These are phyloP conservation scores for Aureobasidium sp. DNA, from an alignment of 2,329 filamentous ascomycete species.

Conservation along the genomic window DNA sequence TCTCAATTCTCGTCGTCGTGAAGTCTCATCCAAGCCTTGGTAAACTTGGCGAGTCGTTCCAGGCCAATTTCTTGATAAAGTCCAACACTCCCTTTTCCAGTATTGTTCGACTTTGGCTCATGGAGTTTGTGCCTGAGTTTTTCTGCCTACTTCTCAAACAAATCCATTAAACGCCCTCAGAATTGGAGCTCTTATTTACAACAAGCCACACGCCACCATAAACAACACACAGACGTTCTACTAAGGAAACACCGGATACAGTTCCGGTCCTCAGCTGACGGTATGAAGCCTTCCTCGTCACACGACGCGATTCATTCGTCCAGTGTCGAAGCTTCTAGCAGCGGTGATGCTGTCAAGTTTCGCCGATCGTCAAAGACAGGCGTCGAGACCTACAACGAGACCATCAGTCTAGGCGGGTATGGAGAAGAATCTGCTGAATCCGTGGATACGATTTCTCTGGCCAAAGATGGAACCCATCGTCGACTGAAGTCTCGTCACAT, in stretches of 20 bases:
- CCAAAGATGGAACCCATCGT: slow-evolving; percentile 33
- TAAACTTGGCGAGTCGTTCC: slow-evolving; percentile 7
- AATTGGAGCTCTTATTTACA: background rate
- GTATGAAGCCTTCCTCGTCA: slow-evolving; percentile 1
- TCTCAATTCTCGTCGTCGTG: background rate
- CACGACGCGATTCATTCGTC: slow-evolving; percentile 6
- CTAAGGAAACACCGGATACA: background rate
- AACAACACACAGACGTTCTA: background rate
- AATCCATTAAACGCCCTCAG: slow-evolving; percentile 21
- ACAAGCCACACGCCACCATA: background rate
- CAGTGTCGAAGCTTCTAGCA: background rate
- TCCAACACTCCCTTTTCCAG: background rate
- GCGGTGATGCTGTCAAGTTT: background rate
- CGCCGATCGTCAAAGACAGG: background rate
- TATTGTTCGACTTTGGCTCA: slow-evolving; percentile 17
- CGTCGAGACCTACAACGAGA: background rate
- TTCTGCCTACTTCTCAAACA: slow-evolving; percentile 30
- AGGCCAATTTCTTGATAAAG: background rate
- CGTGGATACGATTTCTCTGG: background rate
- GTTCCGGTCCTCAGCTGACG: background rate
- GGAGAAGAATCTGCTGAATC: background rate
- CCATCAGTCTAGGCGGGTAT: background rate
- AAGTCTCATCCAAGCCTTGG: slow-evolving; percentile 9
- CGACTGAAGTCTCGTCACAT: slow-evolving; percentile 41
- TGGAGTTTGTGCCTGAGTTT: slow-evolving; percentile 28